These are phyloP conservation scores for Lolium multiflorum DNA, from an alignment of 176 grass and related monocot genomes.

Conservation along the genomic window DNA sequence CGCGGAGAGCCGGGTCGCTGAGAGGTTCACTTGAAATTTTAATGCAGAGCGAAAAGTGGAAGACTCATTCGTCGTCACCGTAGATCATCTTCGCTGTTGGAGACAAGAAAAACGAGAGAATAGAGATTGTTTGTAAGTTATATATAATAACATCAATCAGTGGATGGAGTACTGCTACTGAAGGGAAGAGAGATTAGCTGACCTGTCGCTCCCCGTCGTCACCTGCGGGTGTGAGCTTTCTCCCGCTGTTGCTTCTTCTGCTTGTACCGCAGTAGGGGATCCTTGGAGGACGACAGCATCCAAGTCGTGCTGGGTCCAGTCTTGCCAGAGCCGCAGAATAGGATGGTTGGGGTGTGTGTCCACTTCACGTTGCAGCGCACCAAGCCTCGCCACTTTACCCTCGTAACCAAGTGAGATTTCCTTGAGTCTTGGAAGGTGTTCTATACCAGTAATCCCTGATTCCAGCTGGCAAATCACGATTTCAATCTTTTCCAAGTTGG, in stretches of 20 bases:
- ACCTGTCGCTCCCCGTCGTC: not conserved
- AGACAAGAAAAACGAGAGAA: not conserved
- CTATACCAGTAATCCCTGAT: not conserved
- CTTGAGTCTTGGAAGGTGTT: not conserved
- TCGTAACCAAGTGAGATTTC: accelerated
- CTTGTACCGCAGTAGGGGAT: not conserved
- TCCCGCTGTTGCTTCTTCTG: not conserved
- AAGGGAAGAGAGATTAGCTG: not conserved
- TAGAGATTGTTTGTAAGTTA: not conserved
- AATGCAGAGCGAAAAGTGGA: too few species aligned
- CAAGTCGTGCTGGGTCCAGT: accelerated
- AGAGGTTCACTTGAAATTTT: too few species aligned
- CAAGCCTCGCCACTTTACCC: too few species aligned
- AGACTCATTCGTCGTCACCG: too few species aligned
- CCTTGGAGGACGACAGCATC: not conserved
- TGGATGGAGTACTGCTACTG: not conserved
- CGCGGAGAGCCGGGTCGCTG: too few species aligned
- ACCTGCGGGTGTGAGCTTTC: not conserved
- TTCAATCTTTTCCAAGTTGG: too few species aligned
- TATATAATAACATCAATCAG: not conserved
- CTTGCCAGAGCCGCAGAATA: accelerated
- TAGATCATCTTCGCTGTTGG: not conserved
- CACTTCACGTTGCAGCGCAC: not conserved
- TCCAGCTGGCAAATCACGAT: not conserved
- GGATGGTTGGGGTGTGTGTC: not conserved